A percentile compares a stretch with the other conserved stretches of the same genome.
Evolutionary conservation across 2,329 filamentous ascomycete genomes (phyloP).

Genomic region (Coniochaeta sp.): DNA sequence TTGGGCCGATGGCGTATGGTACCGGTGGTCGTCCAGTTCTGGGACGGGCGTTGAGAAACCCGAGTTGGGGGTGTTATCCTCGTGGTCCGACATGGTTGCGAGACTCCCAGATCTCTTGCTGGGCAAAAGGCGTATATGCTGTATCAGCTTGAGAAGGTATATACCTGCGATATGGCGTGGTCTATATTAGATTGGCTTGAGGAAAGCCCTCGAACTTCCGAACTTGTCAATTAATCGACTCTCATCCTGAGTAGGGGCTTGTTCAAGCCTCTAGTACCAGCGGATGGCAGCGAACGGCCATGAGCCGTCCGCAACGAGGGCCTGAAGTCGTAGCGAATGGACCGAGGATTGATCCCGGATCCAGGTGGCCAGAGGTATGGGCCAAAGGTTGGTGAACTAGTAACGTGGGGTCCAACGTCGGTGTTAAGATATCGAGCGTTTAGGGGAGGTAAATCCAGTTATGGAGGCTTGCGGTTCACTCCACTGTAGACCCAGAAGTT

Average conservation of each 20-base stretch:
- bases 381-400: background rate
- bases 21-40: constrained; percentile 82
- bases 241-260: constrained; percentile 17
- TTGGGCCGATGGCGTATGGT: constrained; percentile 55
- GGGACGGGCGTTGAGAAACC: constrained; percentile 69
- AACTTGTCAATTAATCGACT: constrained; percentile 13
- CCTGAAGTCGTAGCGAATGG: constrained; percentile 3
- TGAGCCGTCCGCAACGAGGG: constrained; percentile 22
- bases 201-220: constrained; percentile 14
- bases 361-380: background rate
- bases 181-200: constrained; percentile 6
- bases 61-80: constrained; percentile 51
- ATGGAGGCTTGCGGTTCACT: constrained; percentile 96
- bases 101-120: background rate
- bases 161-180: background rate
- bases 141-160: background rate
- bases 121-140: background rate
- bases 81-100: constrained; percentile 60
- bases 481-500: constrained; percentile 90
- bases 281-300: constrained; percentile 25
- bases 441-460: constrained; percentile 49
- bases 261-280: constrained; percentile 15
- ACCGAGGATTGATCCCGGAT: background rate
- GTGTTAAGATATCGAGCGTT: constrained; percentile 7
- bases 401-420: background rate